These are phyloP conservation scores for Trametes maxima DNA, from an alignment of 768 basidiomycete genomes.

Conservation along the genomic window DNA sequence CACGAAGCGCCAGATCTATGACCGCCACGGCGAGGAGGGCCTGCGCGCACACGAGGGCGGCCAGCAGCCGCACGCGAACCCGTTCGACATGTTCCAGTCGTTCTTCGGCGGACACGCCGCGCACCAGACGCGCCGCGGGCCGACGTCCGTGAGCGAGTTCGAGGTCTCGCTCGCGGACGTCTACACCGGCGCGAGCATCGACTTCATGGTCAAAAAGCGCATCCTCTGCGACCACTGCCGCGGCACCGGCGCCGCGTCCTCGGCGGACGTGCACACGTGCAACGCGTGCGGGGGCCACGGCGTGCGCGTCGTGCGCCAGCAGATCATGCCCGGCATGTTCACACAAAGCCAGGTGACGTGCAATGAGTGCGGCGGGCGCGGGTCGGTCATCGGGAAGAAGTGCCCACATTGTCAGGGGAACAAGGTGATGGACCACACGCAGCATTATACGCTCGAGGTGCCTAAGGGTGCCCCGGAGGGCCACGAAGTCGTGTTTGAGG, in stretches of 20 bases:
- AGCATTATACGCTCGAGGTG: constrained; percentile 84
- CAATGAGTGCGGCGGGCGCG: constrained; percentile 83
- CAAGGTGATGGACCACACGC: constrained; percentile 81
- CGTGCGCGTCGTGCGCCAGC: constrained; percentile 83
- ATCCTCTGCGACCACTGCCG: constrained; percentile 97
- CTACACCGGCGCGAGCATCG: constrained; percentile 86
- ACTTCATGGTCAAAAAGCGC: constrained; percentile 90
- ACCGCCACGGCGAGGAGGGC: constrained; percentile 94
- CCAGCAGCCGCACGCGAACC: constrained; percentile 74
- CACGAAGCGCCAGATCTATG: constrained; percentile 92
- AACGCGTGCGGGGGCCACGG: constrained; percentile 82
- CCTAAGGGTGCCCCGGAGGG: constrained; percentile 90
- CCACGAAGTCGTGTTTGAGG: constrained; percentile 90
- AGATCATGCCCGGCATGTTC: constrained; percentile 97
- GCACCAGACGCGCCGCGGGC: constrained; percentile 74
- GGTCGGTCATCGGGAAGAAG: constrained; percentile 70
- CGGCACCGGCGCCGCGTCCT: constrained; percentile 91
- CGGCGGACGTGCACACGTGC: constrained; percentile 87
- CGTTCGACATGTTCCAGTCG: constrained; percentile 91
- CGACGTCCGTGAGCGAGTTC: constrained; percentile 76
- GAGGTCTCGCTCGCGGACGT: constrained; percentile 89
- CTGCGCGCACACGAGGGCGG: constrained; percentile 89
- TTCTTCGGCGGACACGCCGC: constrained; percentile 87
- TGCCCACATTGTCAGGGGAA: constrained; percentile 84
- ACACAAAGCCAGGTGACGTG: constrained; percentile 85